Evolutionary conservation across 495 filamentous ascomycete species (phyloP).

Genomic region (Penicillium atrosanguineum): DNA sequence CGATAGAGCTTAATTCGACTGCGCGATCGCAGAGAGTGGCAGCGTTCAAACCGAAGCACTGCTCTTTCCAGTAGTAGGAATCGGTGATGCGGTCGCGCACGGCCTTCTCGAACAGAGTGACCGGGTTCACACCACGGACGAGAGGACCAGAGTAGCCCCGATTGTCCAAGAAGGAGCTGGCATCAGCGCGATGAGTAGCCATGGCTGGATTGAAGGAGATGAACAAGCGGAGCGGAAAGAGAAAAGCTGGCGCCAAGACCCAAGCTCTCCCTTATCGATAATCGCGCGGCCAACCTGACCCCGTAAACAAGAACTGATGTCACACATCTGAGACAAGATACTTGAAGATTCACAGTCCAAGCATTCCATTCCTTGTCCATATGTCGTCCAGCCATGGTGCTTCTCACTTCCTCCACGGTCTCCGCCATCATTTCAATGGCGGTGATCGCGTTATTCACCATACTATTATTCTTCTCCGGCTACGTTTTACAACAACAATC

Average conservation of each 20-base stretch:
- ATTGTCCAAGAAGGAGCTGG: constrained; percentile 73
- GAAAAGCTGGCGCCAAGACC: constrained; percentile 9
- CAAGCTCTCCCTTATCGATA: constrained; percentile 41
- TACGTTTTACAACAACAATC: constrained; percentile 71
- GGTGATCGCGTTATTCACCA: constrained; percentile 59
- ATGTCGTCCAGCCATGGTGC: constrained; percentile 39
- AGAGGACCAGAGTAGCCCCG: constrained; percentile 68
- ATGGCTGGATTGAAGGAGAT: constrained; percentile 13
- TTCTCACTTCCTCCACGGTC: constrained; percentile 44
- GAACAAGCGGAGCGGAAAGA: constrained; percentile 1
- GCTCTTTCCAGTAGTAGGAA: constrained; percentile 97
- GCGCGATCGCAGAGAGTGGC: constrained; percentile 88
- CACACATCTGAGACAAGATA: constrained; percentile 25
- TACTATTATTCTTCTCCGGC: constrained; percentile 66
- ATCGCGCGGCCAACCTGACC: constrained; percentile 38
- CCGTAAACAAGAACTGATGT: constrained; percentile 28
- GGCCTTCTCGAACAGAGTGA: constrained; percentile 86
- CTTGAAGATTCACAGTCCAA: too few species aligned
- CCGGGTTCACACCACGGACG: constrained; percentile 79
- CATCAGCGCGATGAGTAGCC: constrained; percentile 65
- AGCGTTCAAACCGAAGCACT: constrained; percentile 93
- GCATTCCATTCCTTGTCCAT: constrained; percentile 13
- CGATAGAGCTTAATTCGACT: constrained; percentile 75
- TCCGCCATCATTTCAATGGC: constrained; percentile 43
- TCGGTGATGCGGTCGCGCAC: constrained; percentile 93